A percentile compares a stretch with the other conserved stretches of the same genome.
phyloP scores from a whole-genome alignment of 2,329 filamentous ascomycete genomes.

The Talaromyces atroroseus region DNA sequence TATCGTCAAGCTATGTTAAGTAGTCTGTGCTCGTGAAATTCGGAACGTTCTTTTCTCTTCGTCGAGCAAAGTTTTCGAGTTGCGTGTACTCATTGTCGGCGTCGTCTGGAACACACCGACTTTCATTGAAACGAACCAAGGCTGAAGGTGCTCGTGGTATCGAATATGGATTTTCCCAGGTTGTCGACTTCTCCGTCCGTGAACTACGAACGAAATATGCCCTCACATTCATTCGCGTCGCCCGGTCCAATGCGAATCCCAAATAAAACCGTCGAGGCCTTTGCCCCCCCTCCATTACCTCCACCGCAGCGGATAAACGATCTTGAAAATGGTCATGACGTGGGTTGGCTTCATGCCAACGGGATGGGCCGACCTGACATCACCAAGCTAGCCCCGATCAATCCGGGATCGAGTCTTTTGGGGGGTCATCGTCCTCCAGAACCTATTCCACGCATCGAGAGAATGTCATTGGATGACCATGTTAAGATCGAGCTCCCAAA shows the following conservation, averaged over 20 bases:
- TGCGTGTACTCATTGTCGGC: not conserved
- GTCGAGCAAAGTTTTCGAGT: not conserved
- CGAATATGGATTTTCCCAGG: slow-evolving; percentile 43
- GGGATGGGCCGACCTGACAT: slow-evolving; percentile 44
- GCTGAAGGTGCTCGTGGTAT: not conserved
- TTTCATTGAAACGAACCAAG: not conserved
- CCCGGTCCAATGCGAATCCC: slow-evolving; percentile 60
- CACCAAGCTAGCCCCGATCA: slow-evolving; percentile 43
- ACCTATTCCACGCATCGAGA: slow-evolving; percentile 27
- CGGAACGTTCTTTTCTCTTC: not conserved
- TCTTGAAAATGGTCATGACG: slow-evolving; percentile 53
- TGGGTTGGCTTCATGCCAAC: slow-evolving; percentile 60
- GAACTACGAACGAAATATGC: slow-evolving; percentile 27
- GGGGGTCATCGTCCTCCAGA: slow-evolving; percentile 40
- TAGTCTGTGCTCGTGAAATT: not conserved
- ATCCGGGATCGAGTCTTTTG: slow-evolving; percentile 46
- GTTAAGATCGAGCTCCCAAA: slow-evolving; percentile 24
- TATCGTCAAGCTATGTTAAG: not conserved
- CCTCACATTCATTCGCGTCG: slow-evolving; percentile 31
- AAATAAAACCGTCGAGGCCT: slow-evolving; percentile 43
- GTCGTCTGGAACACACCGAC: not conserved
- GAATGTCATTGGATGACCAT: slow-evolving; percentile 33
- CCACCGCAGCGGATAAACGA: slow-evolving; percentile 59
- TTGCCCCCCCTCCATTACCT: slow-evolving; percentile 58
- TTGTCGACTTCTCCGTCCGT: slow-evolving; percentile 37